Evolutionary conservation across 805 yeast genomes (phyloP), one percentile per base, ranked within the genome.

Genomic region (Metschnikowia lochheadii): DNA sequence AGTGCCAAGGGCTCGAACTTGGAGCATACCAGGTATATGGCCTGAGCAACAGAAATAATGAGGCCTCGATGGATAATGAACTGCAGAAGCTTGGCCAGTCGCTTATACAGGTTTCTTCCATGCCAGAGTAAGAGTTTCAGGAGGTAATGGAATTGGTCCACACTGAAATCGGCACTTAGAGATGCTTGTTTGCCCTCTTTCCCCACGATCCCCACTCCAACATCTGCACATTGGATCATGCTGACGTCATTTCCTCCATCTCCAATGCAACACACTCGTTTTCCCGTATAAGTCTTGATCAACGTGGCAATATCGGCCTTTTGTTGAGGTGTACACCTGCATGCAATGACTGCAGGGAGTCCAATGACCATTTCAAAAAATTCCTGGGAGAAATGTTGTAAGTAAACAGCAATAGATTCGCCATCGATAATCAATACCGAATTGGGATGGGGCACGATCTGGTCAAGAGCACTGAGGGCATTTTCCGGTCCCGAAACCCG

Each of bases 181-280:
- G 97, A 89, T 0, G 99, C 99, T 67, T 94, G 99, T 55, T 85
- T 86, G 34, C 99, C 99, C 66, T 94, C 99, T 67, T 94, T 94
- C 35, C 99, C 99, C 18, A 94, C 99, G 57, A 94, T 94, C 50
- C 99, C 99, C 29, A 94, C 96, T 52, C 99, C 99, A 8, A 94
- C 97, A 72, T 95, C 97, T 0, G 99, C 99, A 57, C 95, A 86
- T 69, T 94, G 99, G 57, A 94, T 94, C 99, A 94, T 94, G 60
- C 96, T 87, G 33, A 94, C 99, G 69, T 94, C 99, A 63, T 94
- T 94, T 60, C 99, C 99, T 61, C 99, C 99, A 68, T 94, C 99
- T 50, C 99, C 99, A 58, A 94, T 95, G 63, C 98, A 94, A 57
- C 98, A 92, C 2, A 92, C 97, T 46, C 99, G 75, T 63, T 88